Evolutionary conservation across 1,284 basidiomycete genomes (phyloP).

Genomic region (Microbotryomycetes sp.): DNA sequence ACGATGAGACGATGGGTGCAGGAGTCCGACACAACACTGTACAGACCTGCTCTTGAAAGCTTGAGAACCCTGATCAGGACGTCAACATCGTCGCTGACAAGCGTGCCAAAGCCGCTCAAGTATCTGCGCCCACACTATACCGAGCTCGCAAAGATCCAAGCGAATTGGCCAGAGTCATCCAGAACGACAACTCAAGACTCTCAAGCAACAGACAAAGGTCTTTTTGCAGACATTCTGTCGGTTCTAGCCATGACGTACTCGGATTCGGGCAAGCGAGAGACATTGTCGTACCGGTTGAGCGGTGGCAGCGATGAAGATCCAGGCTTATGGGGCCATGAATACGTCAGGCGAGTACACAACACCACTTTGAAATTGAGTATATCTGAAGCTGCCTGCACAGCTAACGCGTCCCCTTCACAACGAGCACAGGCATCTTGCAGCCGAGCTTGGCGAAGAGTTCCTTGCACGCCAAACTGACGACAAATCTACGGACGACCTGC

Average conservation of each 20-base stretch:
- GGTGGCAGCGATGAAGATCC: conserved; percentile 79
- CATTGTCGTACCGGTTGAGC: conserved; percentile 81
- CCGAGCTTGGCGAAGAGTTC: conserved; percentile 95
- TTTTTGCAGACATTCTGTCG: conserved; percentile 97
- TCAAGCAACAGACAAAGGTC: conserved; percentile 53
- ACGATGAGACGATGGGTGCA: conserved; percentile 40
- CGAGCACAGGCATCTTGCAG: conserved; percentile 63
- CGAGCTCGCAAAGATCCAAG: conserved; percentile 64
- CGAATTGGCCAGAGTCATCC: conserved; percentile 66
- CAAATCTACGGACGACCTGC: conserved; percentile 57
- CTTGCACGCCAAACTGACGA: conserved; percentile 49
- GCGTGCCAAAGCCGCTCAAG: conserved; percentile 97
- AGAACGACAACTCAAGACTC: not conserved
- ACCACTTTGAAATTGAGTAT: not conserved
- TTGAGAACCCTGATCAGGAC: conserved; percentile 90
- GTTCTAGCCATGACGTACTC: conserved; percentile 99
- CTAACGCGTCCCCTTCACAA: not conserved
- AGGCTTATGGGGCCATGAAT: conserved; percentile 97
- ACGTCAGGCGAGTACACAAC: conserved; percentile 63
- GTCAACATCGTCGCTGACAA: conserved; percentile 99
- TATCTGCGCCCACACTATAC: conserved; percentile 90
- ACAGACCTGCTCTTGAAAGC: conserved; percentile 87
- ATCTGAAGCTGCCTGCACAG: too few species aligned
- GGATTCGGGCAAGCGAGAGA: conserved; percentile 89
- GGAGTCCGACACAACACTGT: conserved; percentile 80